Base-by-base conservation (phyloP, 148 eudicot species). In the Cornus kousa region DNA sequence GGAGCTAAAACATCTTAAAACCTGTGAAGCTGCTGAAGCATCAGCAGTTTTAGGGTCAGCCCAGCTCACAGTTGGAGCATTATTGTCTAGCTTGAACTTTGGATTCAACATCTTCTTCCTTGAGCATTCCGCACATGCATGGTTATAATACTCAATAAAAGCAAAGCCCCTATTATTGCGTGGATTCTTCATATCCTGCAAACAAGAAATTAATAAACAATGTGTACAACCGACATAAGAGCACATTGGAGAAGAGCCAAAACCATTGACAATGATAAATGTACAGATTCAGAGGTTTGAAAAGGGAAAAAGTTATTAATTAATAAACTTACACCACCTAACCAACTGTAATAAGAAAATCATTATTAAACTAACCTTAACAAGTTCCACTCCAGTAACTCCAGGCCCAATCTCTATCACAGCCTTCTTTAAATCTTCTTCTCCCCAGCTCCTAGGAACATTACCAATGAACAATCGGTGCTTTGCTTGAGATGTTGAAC, bases 21-120 rank as follows among this genome's bases (percentile, higher is more conserved):
- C 98, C 92, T 94, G 93, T n/a, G 97, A 86, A 33, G 89, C 69
- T 77, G 94, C 87, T 82, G 94, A 88, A 80, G 95, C 83, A 60
- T 89, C 94, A 2, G 87, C 90, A 83, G 81, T 94, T 81, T 91
- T 94, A 5, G 98, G 90, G 74, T 96, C 99, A 74, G 98, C 99
- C 99, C 99, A 96, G 75, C 94, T 96, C 73, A 96, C 95, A 60
- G 95, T 94, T 72, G 98, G 99, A 81, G 95, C 83, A 82, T 91
- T 91, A 67, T 81, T 92, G 78, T 86, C 94, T 20, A 96, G 94
- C 82, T 94, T 96, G 83, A 96, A 96, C 46, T 85, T 83, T 40
- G 98, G 80, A 77, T 80, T 82, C 62, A 90, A 89, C 99, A 96
- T 96, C 79, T 89, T 87, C 81, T 87, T 83, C 73, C 94, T 92